Percentiles rank a stretch among this genome's conserved stretches.
Evolutionary conservation across 305 asterid genomes (phyloP).

Genomic region (Lippia alba): DNA sequence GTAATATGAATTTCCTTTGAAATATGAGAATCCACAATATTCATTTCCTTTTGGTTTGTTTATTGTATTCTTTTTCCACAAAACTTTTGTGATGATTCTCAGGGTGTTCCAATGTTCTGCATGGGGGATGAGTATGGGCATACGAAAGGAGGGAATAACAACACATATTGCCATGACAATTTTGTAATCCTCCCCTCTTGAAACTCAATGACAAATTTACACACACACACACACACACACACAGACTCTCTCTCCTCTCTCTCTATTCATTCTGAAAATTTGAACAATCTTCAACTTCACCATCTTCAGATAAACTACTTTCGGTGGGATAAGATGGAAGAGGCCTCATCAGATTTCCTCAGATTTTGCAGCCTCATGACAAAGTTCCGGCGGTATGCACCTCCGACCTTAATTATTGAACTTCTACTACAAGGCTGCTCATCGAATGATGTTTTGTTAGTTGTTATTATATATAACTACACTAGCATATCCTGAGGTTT

Average conservation of each 20-base stretch:
- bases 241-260: no score
- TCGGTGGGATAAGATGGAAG: constrained; percentile 95
- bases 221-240: no score
- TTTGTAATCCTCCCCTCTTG: constrained; percentile 53
- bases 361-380: constrained; percentile 82
- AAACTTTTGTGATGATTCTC: not conserved
- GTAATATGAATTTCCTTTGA: constrained; percentile 47
- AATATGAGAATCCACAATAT: constrained; percentile 15
- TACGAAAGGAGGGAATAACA: constrained; percentile 98
- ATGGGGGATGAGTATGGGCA: constrained; percentile 99
- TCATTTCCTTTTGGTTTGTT: constrained; percentile 7
- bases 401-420: constrained; percentile 10
- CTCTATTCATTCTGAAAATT: not conserved
- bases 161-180: constrained; percentile 94
- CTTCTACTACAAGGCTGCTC: constrained; percentile 19
- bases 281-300: constrained; percentile 29
- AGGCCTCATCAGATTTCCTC: constrained; percentile 72
- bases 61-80: not conserved
- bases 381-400: constrained; percentile 72
- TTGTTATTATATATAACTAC: no score
- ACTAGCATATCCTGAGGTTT: no score
- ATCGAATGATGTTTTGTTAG: not conserved
- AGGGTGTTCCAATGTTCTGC: constrained; percentile 96
- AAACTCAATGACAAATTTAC: not conserved
- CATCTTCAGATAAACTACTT: constrained; percentile 85